Evolutionary conservation across 306 rosid genomes (phyloP), one percentile per base, ranked within the genome.

Genomic region (Purshia tridentata): DNA sequence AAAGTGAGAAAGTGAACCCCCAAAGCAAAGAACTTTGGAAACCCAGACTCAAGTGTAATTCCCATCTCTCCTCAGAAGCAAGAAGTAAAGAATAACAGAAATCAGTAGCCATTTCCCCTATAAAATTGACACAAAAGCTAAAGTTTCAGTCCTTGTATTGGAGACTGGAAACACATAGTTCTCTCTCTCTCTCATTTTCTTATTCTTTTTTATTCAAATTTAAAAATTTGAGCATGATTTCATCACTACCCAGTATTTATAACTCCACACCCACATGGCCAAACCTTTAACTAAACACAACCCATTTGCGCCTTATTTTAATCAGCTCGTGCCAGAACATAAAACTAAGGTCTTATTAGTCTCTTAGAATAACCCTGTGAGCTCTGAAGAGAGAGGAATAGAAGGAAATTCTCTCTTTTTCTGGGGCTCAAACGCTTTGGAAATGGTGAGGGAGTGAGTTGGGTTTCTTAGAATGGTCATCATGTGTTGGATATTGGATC

Each of bases 71-170:
- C 22, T 29, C 29, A 14, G 77, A 71, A 76, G 64, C 81, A 92
- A 80, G 46, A 91, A 88, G 84, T 70, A 89, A 91, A 83, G 89
- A 86, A 85, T 84, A 84, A 84, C 88, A 82, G 83, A 82, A 71
- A 82, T 63, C 78, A 80, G 86, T 81, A 70, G 85, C 48, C 90
- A 85, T 86, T 81, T 81, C 75, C 88, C 88, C 85, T 64, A 74
- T 74, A 76, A 78, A 83, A 84, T 65, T 81, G 71, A 78, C 86
- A 86, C 70, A 85, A 91, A 91, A 88, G 93, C 81, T 88, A 86
- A 88, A 90, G 96, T 83, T 84, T 72, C 97, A 86, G 97, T 88
- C 91, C 64, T 94, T 94, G 96, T 89, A 89, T 85, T 75, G 91
- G 87, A 94, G 96, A 91, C 96, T 77, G 94, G 96, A 88, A 91